Evolutionary conservation across 2,329 filamentous ascomycete genomes (phyloP).

Genomic region (Penicillium brasilianum): DNA sequence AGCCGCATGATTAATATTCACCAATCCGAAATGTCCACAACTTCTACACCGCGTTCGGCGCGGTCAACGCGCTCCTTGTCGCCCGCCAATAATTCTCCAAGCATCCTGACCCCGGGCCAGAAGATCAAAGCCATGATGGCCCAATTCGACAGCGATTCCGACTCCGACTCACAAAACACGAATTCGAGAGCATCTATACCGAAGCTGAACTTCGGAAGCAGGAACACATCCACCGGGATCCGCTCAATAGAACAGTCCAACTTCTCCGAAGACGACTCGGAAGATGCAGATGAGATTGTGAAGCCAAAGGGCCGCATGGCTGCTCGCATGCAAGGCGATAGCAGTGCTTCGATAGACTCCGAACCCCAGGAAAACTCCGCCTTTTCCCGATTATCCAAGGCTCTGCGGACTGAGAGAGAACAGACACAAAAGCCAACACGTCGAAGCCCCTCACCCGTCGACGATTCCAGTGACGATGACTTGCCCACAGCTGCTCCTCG

Average conservation of each 20-base stretch:
- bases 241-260: slow-evolving; percentile 6
- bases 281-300: slow-evolving; percentile 53
- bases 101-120: slow-evolving; percentile 50
- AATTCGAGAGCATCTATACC: slow-evolving; percentile 20
- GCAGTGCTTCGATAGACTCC: slow-evolving; percentile 22
- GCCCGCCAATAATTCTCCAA: slow-evolving; percentile 35
- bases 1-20: neutral
- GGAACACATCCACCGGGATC: slow-evolving; percentile 8
- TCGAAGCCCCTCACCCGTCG: slow-evolving; percentile 13
- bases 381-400: slow-evolving; percentile 47
- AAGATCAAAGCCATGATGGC: slow-evolving; percentile 58
- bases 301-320: slow-evolving; percentile 68
- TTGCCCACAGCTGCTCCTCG: slow-evolving; percentile 37
- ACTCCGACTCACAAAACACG: slow-evolving; percentile 48
- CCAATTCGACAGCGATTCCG: slow-evolving; percentile 53
- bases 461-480: slow-evolving; percentile 35
- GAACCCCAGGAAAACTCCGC: slow-evolving; percentile 38
- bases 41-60: slow-evolving; percentile 41
- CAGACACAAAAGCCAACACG: slow-evolving; percentile 19
- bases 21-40: slow-evolving; percentile 34
- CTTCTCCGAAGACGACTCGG: slow-evolving; percentile 27
- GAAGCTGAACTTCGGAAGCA: slow-evolving; percentile 25
- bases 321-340: slow-evolving; percentile 62
- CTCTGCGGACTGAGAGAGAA: slow-evolving; percentile 26
- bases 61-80: slow-evolving; percentile 42